Conservation (phyloP, 805 yeast species). For the Wickerhamiella kurtzmanii region DNA sequence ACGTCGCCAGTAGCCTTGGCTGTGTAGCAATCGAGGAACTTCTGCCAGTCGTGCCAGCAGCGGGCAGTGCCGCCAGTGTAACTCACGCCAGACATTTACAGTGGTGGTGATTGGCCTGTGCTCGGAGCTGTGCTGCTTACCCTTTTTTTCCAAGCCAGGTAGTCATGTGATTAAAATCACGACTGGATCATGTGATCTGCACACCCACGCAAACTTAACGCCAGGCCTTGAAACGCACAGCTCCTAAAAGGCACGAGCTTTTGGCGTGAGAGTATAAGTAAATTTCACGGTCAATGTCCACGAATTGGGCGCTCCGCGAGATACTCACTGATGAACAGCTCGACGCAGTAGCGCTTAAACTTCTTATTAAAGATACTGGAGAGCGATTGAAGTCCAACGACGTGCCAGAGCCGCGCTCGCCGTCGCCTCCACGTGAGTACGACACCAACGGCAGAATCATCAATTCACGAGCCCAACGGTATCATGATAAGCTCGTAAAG, state of each 20-base stretch:
- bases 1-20: slow-evolving; percentile 27
- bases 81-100: slow-evolving; percentile 17
- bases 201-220: background rate
- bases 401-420: slow-evolving; percentile 40
- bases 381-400: slow-evolving; percentile 40
- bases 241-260: background rate
- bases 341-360: slow-evolving; percentile 49
- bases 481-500: slow-evolving; percentile 47
- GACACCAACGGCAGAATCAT: slow-evolving; percentile 71
- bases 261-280: background rate
- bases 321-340: slow-evolving; percentile 60
- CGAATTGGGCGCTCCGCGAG: slow-evolving; percentile 2
- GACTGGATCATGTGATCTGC: background rate
- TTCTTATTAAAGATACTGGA: slow-evolving; percentile 71
- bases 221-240: background rate
- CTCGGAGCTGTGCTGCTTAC: background rate
- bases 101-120: slow-evolving; percentile 1
- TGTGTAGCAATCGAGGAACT: slow-evolving; percentile 35
- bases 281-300: background rate
- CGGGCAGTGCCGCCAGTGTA: slow-evolving; percentile 33
- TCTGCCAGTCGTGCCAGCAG: slow-evolving; percentile 36
- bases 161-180: background rate
- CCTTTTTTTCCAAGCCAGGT: background rate
- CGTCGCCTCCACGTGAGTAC: slow-evolving; percentile 88
- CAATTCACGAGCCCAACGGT: slow-evolving; percentile 68